These are phyloP conservation scores for Angomonas ambiguus DNA, from an alignment of 208 protist genomes.

Conservation along the genomic window DNA sequence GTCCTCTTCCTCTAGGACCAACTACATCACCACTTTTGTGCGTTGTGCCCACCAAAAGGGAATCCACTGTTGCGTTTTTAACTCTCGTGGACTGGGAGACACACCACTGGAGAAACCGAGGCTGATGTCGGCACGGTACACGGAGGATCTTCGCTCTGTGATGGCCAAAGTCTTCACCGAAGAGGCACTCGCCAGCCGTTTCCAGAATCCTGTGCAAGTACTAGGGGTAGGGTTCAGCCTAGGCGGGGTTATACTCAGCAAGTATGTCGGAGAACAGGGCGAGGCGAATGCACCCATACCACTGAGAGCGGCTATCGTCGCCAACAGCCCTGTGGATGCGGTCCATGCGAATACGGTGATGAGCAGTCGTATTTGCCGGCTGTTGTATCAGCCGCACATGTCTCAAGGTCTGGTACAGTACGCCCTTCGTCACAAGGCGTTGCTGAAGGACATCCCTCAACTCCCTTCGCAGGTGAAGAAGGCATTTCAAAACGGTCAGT, in stretches of 20 bases:
- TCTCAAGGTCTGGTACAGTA: conserved; percentile 34
- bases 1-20: conserved; percentile 63
- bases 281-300: conserved; percentile 3
- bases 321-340: conserved; percentile 60
- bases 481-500: conserved; percentile 16
- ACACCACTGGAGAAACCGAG: conserved; percentile 56
- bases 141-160: conserved; percentile 52
- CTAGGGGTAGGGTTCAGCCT: conserved; percentile 68
- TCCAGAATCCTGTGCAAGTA: conserved; percentile 26
- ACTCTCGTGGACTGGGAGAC: conserved; percentile 63
- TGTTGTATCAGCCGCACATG: conserved; percentile 61
- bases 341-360: conserved; percentile 34
- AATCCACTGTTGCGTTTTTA: conserved; percentile 69
- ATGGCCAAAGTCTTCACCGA: conserved; percentile 22
- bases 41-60: conserved; percentile 28
- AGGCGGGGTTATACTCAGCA: conserved; percentile 61
- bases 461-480: conserved; percentile 25
- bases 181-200: conserved; percentile 18
- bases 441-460: conserved; percentile 37
- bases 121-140: conserved; percentile 65
- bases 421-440: conserved; percentile 36
- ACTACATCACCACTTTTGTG: conserved; percentile 73
- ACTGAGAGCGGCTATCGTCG: conserved; percentile 43
- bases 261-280: conserved; percentile 56
- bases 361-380: conserved; percentile 7